Evolutionary conservation across 1,139 yeast genomes (phyloP).

Genomic region (Geotrichum australiense): DNA sequence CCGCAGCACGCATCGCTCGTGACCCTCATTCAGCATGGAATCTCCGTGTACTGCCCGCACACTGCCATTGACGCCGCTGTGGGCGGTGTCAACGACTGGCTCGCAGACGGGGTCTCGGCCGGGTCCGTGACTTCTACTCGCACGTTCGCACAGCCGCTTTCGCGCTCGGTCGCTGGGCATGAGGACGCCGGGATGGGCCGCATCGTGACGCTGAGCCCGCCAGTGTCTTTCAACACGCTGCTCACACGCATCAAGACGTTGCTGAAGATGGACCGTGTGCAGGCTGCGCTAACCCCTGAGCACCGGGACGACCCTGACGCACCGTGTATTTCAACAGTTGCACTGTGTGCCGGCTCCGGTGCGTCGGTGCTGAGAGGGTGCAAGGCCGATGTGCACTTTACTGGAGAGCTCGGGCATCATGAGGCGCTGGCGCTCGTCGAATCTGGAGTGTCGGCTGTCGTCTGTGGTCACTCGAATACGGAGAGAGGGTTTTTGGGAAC

Average conservation of each 20-base stretch:
- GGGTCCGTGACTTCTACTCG: conserved; percentile 26
- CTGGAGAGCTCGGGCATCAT: conserved; percentile 94
- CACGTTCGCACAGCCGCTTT: too few relatives aligned
- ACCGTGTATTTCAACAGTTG: conserved; percentile 40
- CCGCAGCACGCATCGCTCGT: conserved; percentile 79
- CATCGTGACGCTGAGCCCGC: conserved; percentile 43
- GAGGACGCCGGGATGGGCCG: conserved; percentile 81
- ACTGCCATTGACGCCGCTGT: conserved; percentile 91
- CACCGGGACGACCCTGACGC: conserved; percentile 21
- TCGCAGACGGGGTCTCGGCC: conserved; percentile 53
- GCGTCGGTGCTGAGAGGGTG: conserved; percentile 57
- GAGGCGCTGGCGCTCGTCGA: conserved; percentile 71
- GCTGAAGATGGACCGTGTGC: conserved; percentile 51
- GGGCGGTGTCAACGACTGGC: conserved; percentile 92
- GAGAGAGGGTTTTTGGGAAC: conserved; percentile 72
- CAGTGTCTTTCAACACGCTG: conserved; percentile 42
- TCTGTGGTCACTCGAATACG: conserved; percentile 85
- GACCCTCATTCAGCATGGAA: conserved; percentile 61
- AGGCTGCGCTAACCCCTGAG: conserved; percentile 49
- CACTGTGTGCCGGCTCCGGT: conserved; percentile 96
- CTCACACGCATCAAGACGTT: conserved; percentile 49
- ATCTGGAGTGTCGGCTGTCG: conserved; percentile 63
- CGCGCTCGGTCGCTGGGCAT: conserved; percentile 33
- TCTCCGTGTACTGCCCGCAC: conserved; percentile 91
- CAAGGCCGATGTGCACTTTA: conserved; percentile 68